Evolutionary conservation across 177 flowering plant species (phyloP), one percentile per base, ranked within the genome.

Genomic region (Tripterygium wilfordii): DNA sequence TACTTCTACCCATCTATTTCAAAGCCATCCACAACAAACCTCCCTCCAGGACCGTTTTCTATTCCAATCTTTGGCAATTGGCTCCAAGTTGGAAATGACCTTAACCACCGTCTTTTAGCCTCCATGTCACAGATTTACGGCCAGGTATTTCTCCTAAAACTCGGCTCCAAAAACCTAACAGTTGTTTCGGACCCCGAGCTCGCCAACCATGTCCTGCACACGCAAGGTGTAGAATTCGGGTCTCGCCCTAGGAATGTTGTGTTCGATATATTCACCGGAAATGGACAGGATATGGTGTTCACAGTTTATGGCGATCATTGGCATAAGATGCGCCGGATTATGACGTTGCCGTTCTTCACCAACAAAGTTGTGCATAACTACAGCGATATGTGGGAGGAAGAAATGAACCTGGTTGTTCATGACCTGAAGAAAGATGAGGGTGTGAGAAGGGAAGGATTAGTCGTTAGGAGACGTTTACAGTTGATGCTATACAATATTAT

Each of bases 281-380:
- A 66, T 4, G 86, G 86, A 3, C 78, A 77, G 31, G 86, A 80
- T 69, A 77, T 80, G 83, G 86, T 80, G 29, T 80, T 80, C 74
- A 79, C 82, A 0, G 42, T 65, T 18, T 79, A 79, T 38, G 80
- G 85, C 0, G 85, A 79, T 1, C 86, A 80, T 25, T 77, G 83
- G 83, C 68, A 82, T 9, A 79, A 74, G 21, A 79, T 79, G 82
- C 57, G 85, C 0, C 50, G 85, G 15, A 76, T 79, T 14, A 79
- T 79, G 85, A 79, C 85, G 0, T 43, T 79, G 7, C 85, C 85
- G 0, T 76, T 76, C 58, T 79, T 79, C 64, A 77, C 86, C 1
- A 77, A 77, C 71, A 80, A 77, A 36, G 83, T 80, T n/a, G 86
- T 80, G 25, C 69, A 75, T 7, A 36, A 57, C 0, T 66, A 72